These are phyloP conservation scores for Lachnellula cervina DNA, from an alignment of 2,329 filamentous ascomycete species.

Conservation along the genomic window DNA sequence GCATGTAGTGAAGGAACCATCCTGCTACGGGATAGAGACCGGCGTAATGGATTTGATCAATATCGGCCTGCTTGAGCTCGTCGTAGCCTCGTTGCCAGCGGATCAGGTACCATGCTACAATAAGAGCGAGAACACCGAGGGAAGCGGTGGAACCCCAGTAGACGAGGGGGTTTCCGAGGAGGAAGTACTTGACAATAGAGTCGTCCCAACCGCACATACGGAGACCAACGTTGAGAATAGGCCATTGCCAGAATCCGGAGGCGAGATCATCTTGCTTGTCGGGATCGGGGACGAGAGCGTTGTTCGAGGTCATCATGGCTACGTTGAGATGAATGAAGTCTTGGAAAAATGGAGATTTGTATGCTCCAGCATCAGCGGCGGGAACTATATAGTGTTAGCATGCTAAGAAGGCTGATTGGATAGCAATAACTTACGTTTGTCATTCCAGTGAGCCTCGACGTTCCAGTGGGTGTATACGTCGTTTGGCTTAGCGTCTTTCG, in stretches of 20 bases:
- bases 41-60: conserved; percentile 92
- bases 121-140: conserved; percentile 65
- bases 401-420: neutral
- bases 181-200: conserved; percentile 93
- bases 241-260: conserved; percentile 98
- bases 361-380: conserved; percentile 79
- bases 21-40: conserved; percentile 87
- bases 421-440: conserved; percentile 65
- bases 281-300: conserved; percentile 92
- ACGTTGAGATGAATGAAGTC: conserved; percentile 98
- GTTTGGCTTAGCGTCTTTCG: conserved; percentile 84
- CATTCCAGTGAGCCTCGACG: conserved; percentile 90
- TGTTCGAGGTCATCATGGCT: conserved; percentile 99
- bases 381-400: conserved; percentile 59
- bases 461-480: conserved; percentile 99
- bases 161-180: conserved; percentile 90
- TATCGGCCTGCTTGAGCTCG: conserved; percentile 72
- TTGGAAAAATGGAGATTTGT: conserved; percentile 95
- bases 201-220: conserved; percentile 99
- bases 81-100: conserved; percentile 94
- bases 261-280: conserved; percentile 99
- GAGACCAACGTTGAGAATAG: conserved; percentile 87
- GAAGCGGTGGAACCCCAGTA: conserved; percentile 91
- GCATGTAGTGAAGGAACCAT: conserved; percentile 94
- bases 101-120: conserved; percentile 79